Base-by-base conservation (phyloP, 345 rosid genomes). In the Syzygium aromaticum region DNA sequence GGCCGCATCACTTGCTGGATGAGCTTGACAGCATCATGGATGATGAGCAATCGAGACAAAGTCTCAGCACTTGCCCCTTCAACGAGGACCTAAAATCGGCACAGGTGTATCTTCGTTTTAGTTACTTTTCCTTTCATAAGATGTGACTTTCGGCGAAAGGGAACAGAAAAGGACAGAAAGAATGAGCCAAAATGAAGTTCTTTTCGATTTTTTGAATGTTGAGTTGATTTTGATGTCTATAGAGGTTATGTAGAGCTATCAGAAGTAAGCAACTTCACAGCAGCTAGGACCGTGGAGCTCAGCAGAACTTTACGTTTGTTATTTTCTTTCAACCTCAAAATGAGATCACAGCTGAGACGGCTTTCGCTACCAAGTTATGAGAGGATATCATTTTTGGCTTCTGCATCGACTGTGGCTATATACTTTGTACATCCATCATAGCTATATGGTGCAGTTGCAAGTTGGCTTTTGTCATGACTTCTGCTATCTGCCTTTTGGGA, bases 1-100 rank as follows among this genome's bases (percentile, higher is more conserved):
- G 94, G 46, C 99, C 99, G 7, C 98, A 98, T 91, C 93, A 92
- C 86, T 90, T 98, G 94, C 88, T 98, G 51, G 99, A 96, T 86
- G 98, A 96, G 86, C 92, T 96, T 25, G 96, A 96, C 43, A 94
- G 90, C 52, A 59, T 95, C 49, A 82, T 93, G 91, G 96, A 93
- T 40, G 98, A 93, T n/a, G 92, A 92, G 87, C 87, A 92, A 3
- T 61, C 67, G n/a, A 90, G 90, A 88, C 57, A 90, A 73, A 82
- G 43, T 40, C 98, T 98, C n/a, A 86, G 82, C 22, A 91, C 91
- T 84, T 93, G 95, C 87, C 98, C 98, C n/a, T 96, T 98, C 73
- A 90, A 95, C 23, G 99, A 95, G 87, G 91, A 94, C 87, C 92
- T 96, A 54, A 93, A 91, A 91, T 88, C 97, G n/a, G 95, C 99